Evolutionary conservation across 164 flowering plant genomes (phyloP), one percentile per base, ranked within the genome.

Genomic region (Kalanchoe fedtschenkoi): DNA sequence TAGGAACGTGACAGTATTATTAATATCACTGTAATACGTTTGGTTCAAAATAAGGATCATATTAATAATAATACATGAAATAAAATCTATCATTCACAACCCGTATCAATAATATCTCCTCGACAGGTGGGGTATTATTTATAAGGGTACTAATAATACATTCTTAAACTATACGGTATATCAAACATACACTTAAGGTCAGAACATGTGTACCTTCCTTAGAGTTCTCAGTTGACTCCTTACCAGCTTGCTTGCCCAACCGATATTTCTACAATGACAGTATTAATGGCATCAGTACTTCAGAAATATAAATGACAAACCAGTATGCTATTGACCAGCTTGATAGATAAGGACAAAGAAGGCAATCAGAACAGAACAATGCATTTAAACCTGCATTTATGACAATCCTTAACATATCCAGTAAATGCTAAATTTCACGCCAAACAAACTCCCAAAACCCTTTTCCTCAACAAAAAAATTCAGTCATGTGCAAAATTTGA

Each of bases 211-310:
- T 81, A 92, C 98, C 98, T 71, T 90, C 98, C 80, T 86, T 92
- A 6, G 91, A 79, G 77, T 77, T 85, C 17, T 88, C 96, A 55
- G 70, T 72, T 56, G 77, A 75, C 61, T 90, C 98, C 79, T 86
- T 92, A 81, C 71, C 72, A 14, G 96, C 69, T 75, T 88, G 98
- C 78, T 80, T 92, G 64, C 98, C 97, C 79, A 92, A 46, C 34
- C 98, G 79, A 72, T 80, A 92, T 74, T 92, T 92, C 98, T 92
- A 88, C 81, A 72, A 68, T 65, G 19, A 35, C 35, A 28, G 22
- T 34, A 56, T 44, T 39, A 21, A 38, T 30, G 14, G 2, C 15
- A 11, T 21, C 14, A 6, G 11, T 24, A n/a, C n/a, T 47, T n/a
- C 28, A 38, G 17, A 28, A 46, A 39, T n/a, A 38, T 34, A 58